Evolutionary conservation across 768 basidiomycete genomes (phyloP), one percentile per base, ranked within the genome.

Genomic region (Leccinum disarticulatum): DNA sequence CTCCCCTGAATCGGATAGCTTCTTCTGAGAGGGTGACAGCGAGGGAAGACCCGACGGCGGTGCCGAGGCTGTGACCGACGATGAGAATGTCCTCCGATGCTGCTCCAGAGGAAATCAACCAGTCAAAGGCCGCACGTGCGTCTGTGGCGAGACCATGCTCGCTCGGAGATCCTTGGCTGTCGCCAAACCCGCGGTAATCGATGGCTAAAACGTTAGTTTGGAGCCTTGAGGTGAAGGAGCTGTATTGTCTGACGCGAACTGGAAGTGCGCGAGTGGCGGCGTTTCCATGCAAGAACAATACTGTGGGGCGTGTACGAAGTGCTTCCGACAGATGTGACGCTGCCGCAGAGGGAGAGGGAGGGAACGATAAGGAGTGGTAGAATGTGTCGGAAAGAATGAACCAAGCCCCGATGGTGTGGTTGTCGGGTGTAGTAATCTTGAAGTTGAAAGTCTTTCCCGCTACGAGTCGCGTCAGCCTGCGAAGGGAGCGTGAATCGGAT

Each of bases 281-380:
- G 62, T 96, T 96, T 10, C 96, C 96, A 63, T 98, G 96, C 47
- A 95, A 79, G 75, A 91, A 96, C n/a, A 98, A 78, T n/a, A 96
- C 77, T 0, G 90, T 95, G 0, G 93, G 93, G 28, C 80, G 73
- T 1, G 75, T 63, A 13, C 75, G 73, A 17, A 95, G 73, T 1
- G 91, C 88, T 19, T 76, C 63, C 15, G 79, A 69, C 36, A 93
- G 76, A 47, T 80, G 79, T 3, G 75, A 67, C 15, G 78, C 71
- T 17, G 76, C 69, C 0, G 72, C 74, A 33, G 74, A 65, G 17
- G 67, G 62, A 3, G 79, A 74, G 25, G 81, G 74, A 0, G 72
- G 72, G 22, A 70, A 70, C 3, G 80, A 75, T 52, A 83, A 69
- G 10, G 76, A 75, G 53, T 81, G 83, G 70, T 90, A 90, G 65